phyloP scores from a whole-genome alignment of 176 grass and related monocot species.

The Stipa capillata region DNA sequence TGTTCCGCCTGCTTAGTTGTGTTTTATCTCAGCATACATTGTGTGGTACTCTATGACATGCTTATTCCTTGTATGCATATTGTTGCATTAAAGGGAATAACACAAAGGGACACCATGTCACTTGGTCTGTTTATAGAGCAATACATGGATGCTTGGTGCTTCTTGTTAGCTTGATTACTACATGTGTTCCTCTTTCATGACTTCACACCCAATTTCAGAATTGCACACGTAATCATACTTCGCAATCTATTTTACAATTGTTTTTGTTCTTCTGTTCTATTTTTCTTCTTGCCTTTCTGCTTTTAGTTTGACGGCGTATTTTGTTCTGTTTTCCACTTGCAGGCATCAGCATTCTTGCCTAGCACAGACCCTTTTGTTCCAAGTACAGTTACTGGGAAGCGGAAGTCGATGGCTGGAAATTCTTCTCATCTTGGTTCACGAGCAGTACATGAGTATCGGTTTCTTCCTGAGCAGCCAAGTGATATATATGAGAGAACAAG shows the following conservation, averaged over 20 bases:
- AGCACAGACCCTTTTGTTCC: constrained; percentile 39
- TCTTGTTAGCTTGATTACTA: not conserved
- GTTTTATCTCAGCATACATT: not conserved
- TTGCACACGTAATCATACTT: too few relatives aligned
- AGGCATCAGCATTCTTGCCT: constrained; percentile 73
- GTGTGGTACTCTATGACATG: not conserved
- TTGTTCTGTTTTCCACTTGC: not conserved
- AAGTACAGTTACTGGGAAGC: constrained; percentile 47
- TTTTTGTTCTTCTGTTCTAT: not conserved
- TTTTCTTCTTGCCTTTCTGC: not conserved
- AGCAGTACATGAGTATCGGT: constrained; percentile 69
- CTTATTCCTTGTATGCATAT: not conserved
- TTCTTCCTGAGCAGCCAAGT: constrained; percentile 77
- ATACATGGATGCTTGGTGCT: not conserved
- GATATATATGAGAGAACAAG: constrained; percentile 56
- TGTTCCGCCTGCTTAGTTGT: not conserved
- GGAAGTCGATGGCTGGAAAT: constrained; percentile 42
- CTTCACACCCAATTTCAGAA: too few relatives aligned
- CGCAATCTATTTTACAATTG: too few relatives aligned
- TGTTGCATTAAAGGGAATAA: not conserved
- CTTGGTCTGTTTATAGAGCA: not conserved
- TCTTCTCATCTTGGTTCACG: constrained; percentile 49
- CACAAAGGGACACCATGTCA: not conserved
- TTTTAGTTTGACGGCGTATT: not conserved
- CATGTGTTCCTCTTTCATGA: too few relatives aligned